Conservation (phyloP, 257 asterid species). For the Solanum paucissectum region DNA sequence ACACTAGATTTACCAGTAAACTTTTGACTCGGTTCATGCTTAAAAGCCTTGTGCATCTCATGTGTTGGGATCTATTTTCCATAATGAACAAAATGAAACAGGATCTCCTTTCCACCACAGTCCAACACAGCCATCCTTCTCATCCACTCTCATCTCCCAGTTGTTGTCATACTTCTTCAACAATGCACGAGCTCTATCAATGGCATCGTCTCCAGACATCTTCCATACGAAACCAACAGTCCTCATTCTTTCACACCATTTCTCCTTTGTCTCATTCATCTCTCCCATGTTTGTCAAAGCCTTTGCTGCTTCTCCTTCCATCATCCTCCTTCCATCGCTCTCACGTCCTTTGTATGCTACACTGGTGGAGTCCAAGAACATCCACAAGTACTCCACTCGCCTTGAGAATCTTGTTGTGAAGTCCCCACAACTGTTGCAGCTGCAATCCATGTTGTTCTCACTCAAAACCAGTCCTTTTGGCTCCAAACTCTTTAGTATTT, state of each 20-base stretch:
- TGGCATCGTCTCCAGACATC: slow-evolving; percentile 45
- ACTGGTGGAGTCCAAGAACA: slow-evolving; percentile 66
- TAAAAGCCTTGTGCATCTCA: background rate
- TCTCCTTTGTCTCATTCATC: slow-evolving; percentile 66
- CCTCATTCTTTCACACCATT: slow-evolving; percentile 67
- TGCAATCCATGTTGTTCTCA: slow-evolving; percentile 64
- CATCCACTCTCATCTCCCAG: slow-evolving; percentile 69
- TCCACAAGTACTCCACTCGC: slow-evolving; percentile 56
- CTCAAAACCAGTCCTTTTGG: slow-evolving; percentile 61
- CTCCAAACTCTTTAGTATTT: slow-evolving; percentile 29
- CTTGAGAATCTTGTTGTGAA: slow-evolving; percentile 58
- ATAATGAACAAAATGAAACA: slow-evolving; percentile 62
- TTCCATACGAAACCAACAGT: slow-evolving; percentile 42
- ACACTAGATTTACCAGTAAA: background rate
- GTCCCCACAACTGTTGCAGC: slow-evolving; percentile 59
- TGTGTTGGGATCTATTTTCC: slow-evolving; percentile 37
- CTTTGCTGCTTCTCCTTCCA: slow-evolving; percentile 87
- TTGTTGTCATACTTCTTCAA: slow-evolving; percentile 62
- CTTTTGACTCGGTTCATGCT: background rate
- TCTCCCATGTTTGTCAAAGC: slow-evolving; percentile 40
- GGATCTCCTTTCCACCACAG: slow-evolving; percentile 82
- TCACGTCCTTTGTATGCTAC: slow-evolving; percentile 70
- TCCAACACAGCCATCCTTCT: slow-evolving; percentile 41
- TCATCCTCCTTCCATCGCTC: slow-evolving; percentile 69
- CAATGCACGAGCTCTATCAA: slow-evolving; percentile 61